Evolutionary conservation across 164 flowering plant species (phyloP), one percentile per base, ranked within the genome.

Genomic region (Vitis amurensis): DNA sequence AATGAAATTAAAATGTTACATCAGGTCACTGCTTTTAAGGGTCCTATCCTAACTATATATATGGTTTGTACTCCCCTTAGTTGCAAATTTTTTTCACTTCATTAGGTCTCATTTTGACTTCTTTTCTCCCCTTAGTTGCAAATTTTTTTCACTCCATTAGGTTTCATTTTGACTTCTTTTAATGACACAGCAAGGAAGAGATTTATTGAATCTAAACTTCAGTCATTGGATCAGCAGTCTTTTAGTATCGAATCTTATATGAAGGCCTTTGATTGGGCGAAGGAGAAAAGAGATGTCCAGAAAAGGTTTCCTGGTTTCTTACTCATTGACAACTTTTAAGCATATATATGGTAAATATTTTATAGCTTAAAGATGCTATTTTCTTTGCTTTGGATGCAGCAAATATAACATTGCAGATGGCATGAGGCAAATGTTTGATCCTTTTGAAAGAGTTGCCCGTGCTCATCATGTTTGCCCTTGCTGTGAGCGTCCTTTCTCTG

Each of bases 381-480:
- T 64, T 3, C 63, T 69, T 48, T 64, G 51, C 13, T 0, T 74
- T 60, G 11, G 61, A 11, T 89, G 85, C 88, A 95, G 99, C 80
- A 86, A 91, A 74, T 86, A 88, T 75, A 86, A 84, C 82, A 83
- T 87, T 63, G 97, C 97, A 17, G 91, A 85, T 84, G 99, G 98
- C 55, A 91, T 93, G 97, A 82, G 88, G 49, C 84, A 86, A 81
- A 87, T 93, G 96, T 90, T 91, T 88, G 98, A 90, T 78, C 98
- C 99, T 56, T 93, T 91, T 81, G 97, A 89, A 81, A 85, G 82
- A 74, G 91, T 93, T 75, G 97, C 98, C 69, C 93, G 99, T 73
- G 93, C 92, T 59, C 86, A 88, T 82, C 99, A 91, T 85, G 23
- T 87, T 63, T 95, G 99, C 70, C 99, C 98, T 50, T 93, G 97